A percentile compares a stretch with the other conserved stretches of the same genome.
Conservation (phyloP, 2,329 filamentous ascomycete species). For the Nothophoma quercina region DNA sequence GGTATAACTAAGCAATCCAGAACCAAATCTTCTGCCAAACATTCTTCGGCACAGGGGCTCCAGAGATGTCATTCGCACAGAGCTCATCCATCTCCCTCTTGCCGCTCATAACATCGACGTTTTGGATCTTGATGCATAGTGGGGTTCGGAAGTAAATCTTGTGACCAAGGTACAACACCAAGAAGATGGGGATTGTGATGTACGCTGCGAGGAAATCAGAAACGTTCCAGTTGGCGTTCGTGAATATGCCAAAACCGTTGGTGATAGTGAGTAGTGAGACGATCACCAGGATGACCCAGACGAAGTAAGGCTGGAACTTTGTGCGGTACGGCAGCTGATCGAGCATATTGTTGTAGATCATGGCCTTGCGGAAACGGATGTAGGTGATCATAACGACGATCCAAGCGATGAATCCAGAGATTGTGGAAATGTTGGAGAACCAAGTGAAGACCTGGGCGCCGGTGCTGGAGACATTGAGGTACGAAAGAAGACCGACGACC, state of each 20-base stretch:
- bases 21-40: slow-evolving; percentile 44
- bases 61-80: slow-evolving; percentile 40
- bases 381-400: slow-evolving; percentile 65
- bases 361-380: slow-evolving; percentile 63
- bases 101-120: slow-evolving; percentile 45
- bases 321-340: slow-evolving; percentile 62
- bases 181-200: slow-evolving; percentile 52
- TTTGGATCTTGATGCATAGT: slow-evolving; percentile 35
- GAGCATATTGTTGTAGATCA: slow-evolving; percentile 61
- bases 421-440: slow-evolving; percentile 74
- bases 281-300: slow-evolving; percentile 66
- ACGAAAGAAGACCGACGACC: slow-evolving; percentile 57
- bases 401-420: slow-evolving; percentile 64
- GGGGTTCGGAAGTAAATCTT: slow-evolving; percentile 42
- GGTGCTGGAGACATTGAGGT: slow-evolving; percentile 58
- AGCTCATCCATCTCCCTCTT: slow-evolving; percentile 49
- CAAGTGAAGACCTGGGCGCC: slow-evolving; percentile 66
- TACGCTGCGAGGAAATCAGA: slow-evolving; percentile 62
- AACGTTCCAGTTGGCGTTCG: slow-evolving; percentile 50
- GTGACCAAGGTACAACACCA: slow-evolving; percentile 45
- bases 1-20: slow-evolving; percentile 43
- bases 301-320: slow-evolving; percentile 60
- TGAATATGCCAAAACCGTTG: slow-evolving; percentile 63
- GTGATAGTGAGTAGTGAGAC: slow-evolving; percentile 43
- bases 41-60: slow-evolving; percentile 46